Evolutionary conservation across 2,329 filamentous ascomycete species (phyloP), one percentile per base, ranked within the genome.

Genomic region (Mycocentrospora acerina): DNA sequence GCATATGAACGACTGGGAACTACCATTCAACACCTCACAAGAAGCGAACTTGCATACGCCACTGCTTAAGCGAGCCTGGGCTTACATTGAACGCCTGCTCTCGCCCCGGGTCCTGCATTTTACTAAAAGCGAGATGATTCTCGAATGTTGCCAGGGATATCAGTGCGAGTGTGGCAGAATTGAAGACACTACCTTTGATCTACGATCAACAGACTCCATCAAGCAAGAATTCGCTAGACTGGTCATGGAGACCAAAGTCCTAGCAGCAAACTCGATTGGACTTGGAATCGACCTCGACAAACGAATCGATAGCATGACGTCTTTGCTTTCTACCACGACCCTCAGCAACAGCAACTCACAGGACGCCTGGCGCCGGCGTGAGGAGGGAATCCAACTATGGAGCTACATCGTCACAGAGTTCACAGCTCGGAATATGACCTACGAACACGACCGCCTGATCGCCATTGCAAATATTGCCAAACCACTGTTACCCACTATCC

Each of bases 91-190:
- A 35, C 53, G 62, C 24, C 42, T 66, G 2, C 48, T 66, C 4
- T 63, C 62, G 9, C 50, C 55, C 2, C 55, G 62, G 5, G 53
- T 65, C 10, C 40, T 66, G 3, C 61, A 66, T 32, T 64, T 66
- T 29, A 64, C 61, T 6, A 56, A 55, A 30, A 63, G 55, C 35
- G 62, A 66, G 29, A 61, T 66, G 59, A 60, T 66, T 25, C 35
- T 66, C 10, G 62, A 66, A 44, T 71, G 68, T 19, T 51, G 60
- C 25, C 54, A 65, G 48, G 58, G 53, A 17, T 61, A 63, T 33
- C 60, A 62, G 30, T 67, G 63, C 42, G 63, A 67, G 42, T 67
- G 63, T 32, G 61, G 59, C 18, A 51, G 62, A 9, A 63, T 67
- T 15, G 50, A 55, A n/a, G 48, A 66, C 28, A 34, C 43, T 7